Conservation (phyloP, 768 basidiomycete genomes). For the Galerina marginata region DNA sequence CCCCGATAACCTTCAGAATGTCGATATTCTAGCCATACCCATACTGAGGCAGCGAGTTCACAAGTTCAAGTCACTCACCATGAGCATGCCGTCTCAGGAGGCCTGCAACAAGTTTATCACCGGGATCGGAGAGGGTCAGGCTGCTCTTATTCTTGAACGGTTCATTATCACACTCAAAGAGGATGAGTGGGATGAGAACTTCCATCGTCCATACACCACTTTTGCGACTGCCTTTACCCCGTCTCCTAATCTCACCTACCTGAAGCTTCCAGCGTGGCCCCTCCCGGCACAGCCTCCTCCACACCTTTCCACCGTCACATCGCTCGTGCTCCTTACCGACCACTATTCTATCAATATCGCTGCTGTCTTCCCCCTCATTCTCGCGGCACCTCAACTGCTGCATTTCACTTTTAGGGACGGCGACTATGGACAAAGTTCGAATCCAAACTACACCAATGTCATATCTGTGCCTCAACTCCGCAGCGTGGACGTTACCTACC, state of each 20-base stretch:
- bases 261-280: conserved; percentile 11
- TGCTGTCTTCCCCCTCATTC: background rate
- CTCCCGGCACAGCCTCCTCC: background rate
- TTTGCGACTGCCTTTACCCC: conserved; percentile 7
- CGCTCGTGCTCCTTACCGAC: background rate
- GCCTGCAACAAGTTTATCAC: conserved; percentile 5
- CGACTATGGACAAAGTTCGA: background rate
- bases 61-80: conserved; percentile 2
- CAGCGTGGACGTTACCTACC: conserved; percentile 6
- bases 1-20: background rate
- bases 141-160: conserved; percentile 1
- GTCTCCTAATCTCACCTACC: background rate
- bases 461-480: background rate
- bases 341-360: background rate
- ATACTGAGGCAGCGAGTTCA: background rate
- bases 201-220: background rate
- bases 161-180: background rate
- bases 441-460: background rate
- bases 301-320: conserved; percentile 3
- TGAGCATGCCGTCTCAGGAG: background rate
- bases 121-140: conserved; percentile 7
- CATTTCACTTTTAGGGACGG: conserved; percentile 6
- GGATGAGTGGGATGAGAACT: background rate
- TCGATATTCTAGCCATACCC: background rate
- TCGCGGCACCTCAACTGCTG: background rate